Evolutionary conservation across 345 rosid genomes (phyloP).

Genomic region (Eucalyptus shirleyi): DNA sequence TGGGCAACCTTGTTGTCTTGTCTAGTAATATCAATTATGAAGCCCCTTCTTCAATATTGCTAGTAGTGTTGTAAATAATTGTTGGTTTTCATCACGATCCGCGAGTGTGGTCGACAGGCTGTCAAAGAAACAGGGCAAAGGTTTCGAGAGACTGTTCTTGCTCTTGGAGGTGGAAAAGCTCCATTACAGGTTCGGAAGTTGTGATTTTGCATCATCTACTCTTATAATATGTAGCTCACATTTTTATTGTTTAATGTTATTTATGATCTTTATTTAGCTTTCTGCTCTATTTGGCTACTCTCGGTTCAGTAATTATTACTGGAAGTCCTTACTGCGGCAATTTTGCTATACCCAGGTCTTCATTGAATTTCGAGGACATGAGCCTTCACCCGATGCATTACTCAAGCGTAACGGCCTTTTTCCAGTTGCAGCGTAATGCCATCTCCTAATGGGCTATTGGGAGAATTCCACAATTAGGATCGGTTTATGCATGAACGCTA

Average conservation of each 20-base stretch:
- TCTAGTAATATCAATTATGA: not conserved
- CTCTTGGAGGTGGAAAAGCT: slow-evolving; percentile 88
- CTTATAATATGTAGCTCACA: not conserved
- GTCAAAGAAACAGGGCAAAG: slow-evolving; percentile 59
- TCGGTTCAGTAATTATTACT: not conserved
- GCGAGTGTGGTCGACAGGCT: slow-evolving; percentile 28
- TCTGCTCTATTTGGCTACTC: not conserved
- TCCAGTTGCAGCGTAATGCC: slow-evolving; percentile 19
- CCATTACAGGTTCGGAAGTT: slow-evolving; percentile 43
- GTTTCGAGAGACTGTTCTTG: slow-evolving; percentile 80
- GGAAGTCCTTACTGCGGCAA: not conserved
- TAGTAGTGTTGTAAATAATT: not conserved
- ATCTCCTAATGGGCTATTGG: not conserved
- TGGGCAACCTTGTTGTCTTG: not conserved
- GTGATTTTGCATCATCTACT: not conserved
- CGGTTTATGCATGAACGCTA: not conserved
- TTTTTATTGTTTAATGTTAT: not conserved
- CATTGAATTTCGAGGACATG: slow-evolving; percentile 77
- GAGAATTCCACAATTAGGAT: not conserved
- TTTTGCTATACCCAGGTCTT: slow-evolving; percentile 39
- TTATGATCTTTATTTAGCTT: not conserved
- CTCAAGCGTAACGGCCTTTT: slow-evolving; percentile 67
- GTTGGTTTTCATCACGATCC: not conserved
- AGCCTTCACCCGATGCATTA: slow-evolving; percentile 80
- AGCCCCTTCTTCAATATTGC: not conserved